Percentiles rank a stretch among this genome's conserved stretches.
phyloP scores from a whole-genome alignment of 2,329 filamentous ascomycete species.

The Botryosphaeria agaves region DNA sequence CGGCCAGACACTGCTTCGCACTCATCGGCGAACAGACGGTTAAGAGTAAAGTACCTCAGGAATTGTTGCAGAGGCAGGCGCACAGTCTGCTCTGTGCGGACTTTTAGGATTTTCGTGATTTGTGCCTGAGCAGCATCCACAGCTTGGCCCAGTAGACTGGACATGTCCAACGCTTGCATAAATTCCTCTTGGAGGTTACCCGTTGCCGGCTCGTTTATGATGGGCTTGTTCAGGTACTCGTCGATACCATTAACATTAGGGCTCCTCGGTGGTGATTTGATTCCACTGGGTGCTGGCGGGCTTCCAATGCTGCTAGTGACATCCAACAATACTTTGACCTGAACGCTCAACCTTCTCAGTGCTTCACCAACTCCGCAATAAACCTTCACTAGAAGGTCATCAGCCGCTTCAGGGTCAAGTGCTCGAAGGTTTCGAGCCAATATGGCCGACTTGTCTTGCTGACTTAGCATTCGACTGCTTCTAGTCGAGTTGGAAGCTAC shows the following conservation, averaged over 20 bases:
- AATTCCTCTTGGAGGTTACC: slow-evolving; percentile 48
- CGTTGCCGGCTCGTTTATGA: slow-evolving; percentile 3
- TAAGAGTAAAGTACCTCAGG: slow-evolving; percentile 66
- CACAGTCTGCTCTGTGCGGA: slow-evolving; percentile 56
- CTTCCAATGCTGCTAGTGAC: slow-evolving; percentile 60
- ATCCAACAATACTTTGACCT: slow-evolving; percentile 89
- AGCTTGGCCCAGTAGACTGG: slow-evolving; percentile 59
- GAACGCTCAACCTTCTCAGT: slow-evolving; percentile 66
- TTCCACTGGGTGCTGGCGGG: slow-evolving; percentile 18
- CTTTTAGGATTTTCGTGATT: slow-evolving; percentile 59
- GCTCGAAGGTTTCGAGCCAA: slow-evolving; percentile 76
- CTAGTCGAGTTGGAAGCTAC: slow-evolving; percentile 72
- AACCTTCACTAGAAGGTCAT: slow-evolving; percentile 62
- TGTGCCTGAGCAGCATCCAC: slow-evolving; percentile 63
- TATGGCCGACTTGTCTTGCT: slow-evolving; percentile 79
- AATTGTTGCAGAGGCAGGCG: slow-evolving; percentile 52
- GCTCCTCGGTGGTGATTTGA: slow-evolving; percentile 31
- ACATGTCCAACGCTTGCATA: slow-evolving; percentile 59
- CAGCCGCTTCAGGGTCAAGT: slow-evolving; percentile 68
- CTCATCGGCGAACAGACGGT: slow-evolving; percentile 69
- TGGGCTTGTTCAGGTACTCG: slow-evolving; percentile 14
- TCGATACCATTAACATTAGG: slow-evolving; percentile 26
- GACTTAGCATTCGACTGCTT: slow-evolving; percentile 49
- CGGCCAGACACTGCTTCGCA: slow-evolving; percentile 72
- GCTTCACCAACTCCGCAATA: slow-evolving; percentile 83